A percentile compares a stretch with the other conserved stretches of the same genome.
Conservation (phyloP, 164 flowering plant species). For the Umbilicus rupestris region DNA sequence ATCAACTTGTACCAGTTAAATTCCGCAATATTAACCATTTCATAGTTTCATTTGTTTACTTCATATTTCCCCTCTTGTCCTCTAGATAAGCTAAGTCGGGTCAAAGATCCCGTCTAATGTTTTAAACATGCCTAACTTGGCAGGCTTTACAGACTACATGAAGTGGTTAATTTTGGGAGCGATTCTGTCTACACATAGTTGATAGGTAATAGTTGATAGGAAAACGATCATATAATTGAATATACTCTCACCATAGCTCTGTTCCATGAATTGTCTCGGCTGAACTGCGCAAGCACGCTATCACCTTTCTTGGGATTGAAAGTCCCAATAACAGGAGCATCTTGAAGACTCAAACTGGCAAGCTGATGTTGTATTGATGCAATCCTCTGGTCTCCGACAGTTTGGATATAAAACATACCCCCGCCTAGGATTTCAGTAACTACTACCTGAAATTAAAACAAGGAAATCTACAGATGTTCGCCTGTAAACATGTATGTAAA, state of each 20-base stretch:
- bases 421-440: conserved; percentile 92
- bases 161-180: too few species aligned
- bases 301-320: conserved; percentile 96
- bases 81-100: too few species aligned
- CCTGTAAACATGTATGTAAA: not conserved
- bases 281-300: conserved; percentile 79
- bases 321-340: conserved; percentile 74
- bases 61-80: too few species aligned
- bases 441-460: conserved; percentile 40
- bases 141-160: too few species aligned
- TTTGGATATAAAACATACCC: conserved; percentile 83
- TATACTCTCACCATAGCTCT: conserved; percentile 67
- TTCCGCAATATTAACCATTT: too few species aligned
- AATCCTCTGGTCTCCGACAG: conserved; percentile 64
- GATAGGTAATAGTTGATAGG: not conserved
- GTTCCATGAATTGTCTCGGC: conserved; percentile 88
- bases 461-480: not conserved
- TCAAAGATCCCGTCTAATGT: too few species aligned
- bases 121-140: too few species aligned
- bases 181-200: not conserved
- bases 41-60: too few species aligned
- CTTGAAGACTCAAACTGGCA: conserved; percentile 63
- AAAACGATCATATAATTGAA: not conserved
- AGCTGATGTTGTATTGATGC: conserved; percentile 74
- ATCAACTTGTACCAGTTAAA: too few species aligned